phyloP scores from a whole-genome alignment of 768 basidiomycete genomes.

The Mycena metata region DNA sequence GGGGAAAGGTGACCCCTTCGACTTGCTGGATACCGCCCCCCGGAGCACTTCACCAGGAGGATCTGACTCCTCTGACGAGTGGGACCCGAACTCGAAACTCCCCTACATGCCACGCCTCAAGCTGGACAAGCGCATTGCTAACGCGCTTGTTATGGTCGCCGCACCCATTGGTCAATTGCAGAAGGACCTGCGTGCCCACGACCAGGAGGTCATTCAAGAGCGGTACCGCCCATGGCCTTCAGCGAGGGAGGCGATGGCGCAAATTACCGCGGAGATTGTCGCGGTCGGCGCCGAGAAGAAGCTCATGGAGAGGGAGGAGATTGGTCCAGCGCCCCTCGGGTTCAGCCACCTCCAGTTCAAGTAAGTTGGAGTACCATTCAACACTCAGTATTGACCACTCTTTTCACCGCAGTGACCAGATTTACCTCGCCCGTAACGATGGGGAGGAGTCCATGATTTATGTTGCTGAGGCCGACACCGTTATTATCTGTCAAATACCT shows the following conservation, averaged over 20 bases:
- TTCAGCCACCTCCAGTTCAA: not conserved
- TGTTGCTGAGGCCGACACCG: not conserved
- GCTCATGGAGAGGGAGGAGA: not conserved
- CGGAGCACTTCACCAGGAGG: too few species aligned
- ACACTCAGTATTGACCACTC: not conserved
- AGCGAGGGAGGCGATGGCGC: not conserved
- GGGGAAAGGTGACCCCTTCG: too few species aligned
- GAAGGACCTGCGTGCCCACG: not conserved
- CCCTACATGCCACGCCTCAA: not conserved
- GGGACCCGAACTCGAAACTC: too few species aligned
- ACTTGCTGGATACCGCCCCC: too few species aligned
- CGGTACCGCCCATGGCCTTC: not conserved
- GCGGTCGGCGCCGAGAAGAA: not conserved
- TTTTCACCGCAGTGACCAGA: not conserved
- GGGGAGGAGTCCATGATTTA: not conserved
- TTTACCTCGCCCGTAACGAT: not conserved
- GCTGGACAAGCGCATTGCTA: not conserved
- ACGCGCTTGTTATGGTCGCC: not conserved
- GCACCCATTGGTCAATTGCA: not conserved
- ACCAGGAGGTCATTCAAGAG: not conserved
- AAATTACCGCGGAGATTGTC: not conserved
- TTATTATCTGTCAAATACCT: not conserved
- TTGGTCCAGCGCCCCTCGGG: conserved; percentile 1
- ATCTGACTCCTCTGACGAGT: too few species aligned
- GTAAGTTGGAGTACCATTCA: not conserved